Percentiles rank a stretch among this genome's conserved stretches.
Conservation (phyloP, 2,329 filamentous ascomycete species). For the Cercospora sp. region DNA sequence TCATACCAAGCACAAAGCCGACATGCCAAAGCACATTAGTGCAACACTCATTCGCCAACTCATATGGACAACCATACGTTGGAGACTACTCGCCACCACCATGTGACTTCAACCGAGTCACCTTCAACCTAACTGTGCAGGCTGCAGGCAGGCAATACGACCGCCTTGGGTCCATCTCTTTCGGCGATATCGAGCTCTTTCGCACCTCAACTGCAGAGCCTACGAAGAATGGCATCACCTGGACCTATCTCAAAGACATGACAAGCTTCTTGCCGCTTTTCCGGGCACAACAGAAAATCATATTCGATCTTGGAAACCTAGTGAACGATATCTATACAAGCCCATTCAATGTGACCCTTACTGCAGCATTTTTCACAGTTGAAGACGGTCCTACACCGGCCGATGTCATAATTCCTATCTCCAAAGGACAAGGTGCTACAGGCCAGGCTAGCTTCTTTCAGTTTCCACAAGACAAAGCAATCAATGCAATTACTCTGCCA, state of each 20-base stretch:
- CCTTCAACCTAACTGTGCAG: conserved; percentile 73
- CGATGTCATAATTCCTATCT: conserved; percentile 66
- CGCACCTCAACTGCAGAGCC: conserved; percentile 81
- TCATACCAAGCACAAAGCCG: conserved; percentile 30
- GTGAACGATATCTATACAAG: conserved; percentile 71
- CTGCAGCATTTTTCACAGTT: conserved; percentile 67
- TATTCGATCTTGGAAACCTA: conserved; percentile 77
- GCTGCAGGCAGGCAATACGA: conserved; percentile 74
- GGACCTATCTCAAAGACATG: conserved; percentile 79
- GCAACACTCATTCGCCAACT: conserved; percentile 68
- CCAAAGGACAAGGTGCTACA: conserved; percentile 52
- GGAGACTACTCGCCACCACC: conserved; percentile 67
- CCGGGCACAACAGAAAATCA: conserved; percentile 67
- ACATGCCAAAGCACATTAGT: conserved; percentile 62
- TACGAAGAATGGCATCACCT: conserved; percentile 67
- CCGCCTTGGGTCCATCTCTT: conserved; percentile 71
- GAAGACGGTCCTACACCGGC: conserved; percentile 50
- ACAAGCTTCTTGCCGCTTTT: conserved; percentile 69
- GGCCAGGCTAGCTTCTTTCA: conserved; percentile 66
- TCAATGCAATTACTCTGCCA: conserved; percentile 63
- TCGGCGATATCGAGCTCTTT: conserved; percentile 78
- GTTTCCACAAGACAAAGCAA: conserved; percentile 63
- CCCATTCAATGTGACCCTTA: conserved; percentile 70
- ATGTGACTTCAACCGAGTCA: conserved; percentile 71
- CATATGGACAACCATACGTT: conserved; percentile 72